Percentiles rank a stretch among this genome's conserved stretches.
These are phyloP conservation scores for Diplodia seriata DNA, from an alignment of 2,329 filamentous ascomycete species.

Conservation along the genomic window DNA sequence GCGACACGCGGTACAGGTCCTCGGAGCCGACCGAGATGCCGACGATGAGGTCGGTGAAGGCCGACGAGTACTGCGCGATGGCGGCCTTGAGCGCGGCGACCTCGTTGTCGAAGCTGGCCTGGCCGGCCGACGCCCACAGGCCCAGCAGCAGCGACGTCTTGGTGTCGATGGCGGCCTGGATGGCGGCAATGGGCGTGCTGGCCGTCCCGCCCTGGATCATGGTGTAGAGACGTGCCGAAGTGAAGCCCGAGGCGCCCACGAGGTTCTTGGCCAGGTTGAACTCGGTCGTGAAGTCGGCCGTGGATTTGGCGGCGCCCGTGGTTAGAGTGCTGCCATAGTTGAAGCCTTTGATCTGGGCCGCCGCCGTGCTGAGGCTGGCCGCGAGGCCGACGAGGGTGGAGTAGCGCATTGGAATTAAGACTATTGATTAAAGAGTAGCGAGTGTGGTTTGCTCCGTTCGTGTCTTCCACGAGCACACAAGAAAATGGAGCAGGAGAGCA, in stretches of 20 bases:
- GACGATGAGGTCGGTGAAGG: conserved; percentile 71
- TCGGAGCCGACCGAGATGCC: conserved; percentile 88
- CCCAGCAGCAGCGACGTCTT: conserved; percentile 81
- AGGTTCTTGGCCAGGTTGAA: conserved; percentile 71
- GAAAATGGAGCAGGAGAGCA: conserved; percentile 13
- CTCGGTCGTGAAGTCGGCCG: conserved; percentile 72
- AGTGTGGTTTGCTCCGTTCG: background rate
- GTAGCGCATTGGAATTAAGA: conserved; percentile 25
- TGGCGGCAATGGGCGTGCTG: conserved; percentile 70
- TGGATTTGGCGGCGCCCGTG: conserved; percentile 65
- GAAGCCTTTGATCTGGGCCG: conserved; percentile 66
- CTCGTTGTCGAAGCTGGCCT: conserved; percentile 72
- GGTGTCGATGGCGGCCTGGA: conserved; percentile 82
- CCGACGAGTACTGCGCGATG: conserved; percentile 73
- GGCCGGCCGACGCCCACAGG: conserved; percentile 78
- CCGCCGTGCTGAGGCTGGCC: conserved; percentile 34
- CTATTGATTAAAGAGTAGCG: conserved; percentile 17
- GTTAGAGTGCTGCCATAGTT: conserved; percentile 73
- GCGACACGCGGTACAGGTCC: conserved; percentile 69
- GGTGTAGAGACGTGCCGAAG: conserved; percentile 75
- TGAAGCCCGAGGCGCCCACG: conserved; percentile 70
- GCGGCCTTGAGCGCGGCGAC: conserved; percentile 73
- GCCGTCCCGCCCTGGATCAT: conserved; percentile 73
- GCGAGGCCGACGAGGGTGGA: conserved; percentile 30
- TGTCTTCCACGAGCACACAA: conserved; percentile 3